Base-by-base conservation (phyloP, 768 basidiomycete genomes). In the Pluteus cervinus region DNA sequence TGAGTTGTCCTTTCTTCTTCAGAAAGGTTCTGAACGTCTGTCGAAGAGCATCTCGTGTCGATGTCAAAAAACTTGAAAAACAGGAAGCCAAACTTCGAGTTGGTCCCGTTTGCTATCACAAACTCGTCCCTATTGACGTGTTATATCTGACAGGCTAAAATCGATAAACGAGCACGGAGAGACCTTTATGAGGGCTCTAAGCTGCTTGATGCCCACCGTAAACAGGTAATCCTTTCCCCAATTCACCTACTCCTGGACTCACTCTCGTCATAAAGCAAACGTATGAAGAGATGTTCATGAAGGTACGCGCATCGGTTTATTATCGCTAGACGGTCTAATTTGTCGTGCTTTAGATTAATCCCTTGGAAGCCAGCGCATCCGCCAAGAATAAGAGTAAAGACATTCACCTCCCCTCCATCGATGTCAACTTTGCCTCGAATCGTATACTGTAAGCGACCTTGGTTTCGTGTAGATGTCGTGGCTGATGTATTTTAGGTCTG, bases 231-330 rank as follows among this genome's bases (percentile, higher is more conserved):
- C 48, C 26, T 14, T 4, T 9, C 26, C 20, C 17, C 9, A 28
- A n/a, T 9, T 28, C 9, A 14, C 12, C 25, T 31, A 14, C 15
- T 24, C 36, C 12, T 26, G 15, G 42, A 44, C 22, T 50, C 36
- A 40, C 31, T 12, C 41, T 21, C 14, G 34, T 4, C 21, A 29
- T 46, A 24, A 50, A 98, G 82, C 91, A 97, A 86, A 78, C 83
- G 14, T 98, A 97, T 62, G 94, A 98, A 55, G 96, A 99, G 55
- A 83, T 99, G 79, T 99, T 92, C 65, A 88, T 99, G 87, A 90
- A 96, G 73, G 91, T 81, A 36, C n/a, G 36, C 20, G 16, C 30
- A 14, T 41, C 8, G n/a, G 6, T 18, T 12, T 6, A 15, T 42
- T 24, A 33, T 40, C 32, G 25, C n/a, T 18, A 23, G n/a, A 22